Evolutionary conservation across 345 rosid species (phyloP), one percentile per base, ranked within the genome.

Genomic region (Eucalyptus rudis): DNA sequence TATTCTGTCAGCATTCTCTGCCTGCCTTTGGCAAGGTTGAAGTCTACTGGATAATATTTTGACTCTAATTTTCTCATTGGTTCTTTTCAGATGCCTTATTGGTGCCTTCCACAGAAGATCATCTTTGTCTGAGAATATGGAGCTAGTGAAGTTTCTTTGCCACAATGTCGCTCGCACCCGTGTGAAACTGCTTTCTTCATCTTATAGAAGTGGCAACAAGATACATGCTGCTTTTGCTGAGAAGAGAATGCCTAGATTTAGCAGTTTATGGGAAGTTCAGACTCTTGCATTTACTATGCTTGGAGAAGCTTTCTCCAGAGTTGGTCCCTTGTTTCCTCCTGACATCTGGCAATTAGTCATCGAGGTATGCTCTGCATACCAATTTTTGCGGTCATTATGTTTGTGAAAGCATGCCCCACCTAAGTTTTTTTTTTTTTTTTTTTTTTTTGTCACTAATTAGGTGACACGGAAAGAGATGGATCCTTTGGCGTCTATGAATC

Each of bases 391-490:
- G 13, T 40, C 47, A 11, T 20, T 40, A 11, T 40, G 47, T 76
- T 76, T 76, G 47, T 76, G 15, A 76, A 40, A 40, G 14, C 47
- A 76, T 40, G 47, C 29, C 16, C 24, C 47, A 76, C 47, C 29
- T 40, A 40, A 76, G 15, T 44, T 76, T 76, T 40, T 19, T 10
- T 71, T 71, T 45, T 40, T 19, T 10, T 71, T 71, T 45, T 47
- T 47, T 49, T 43, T 76, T 20, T 56, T 24, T 1, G 11, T 56
- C 47, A 76, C 47, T 36, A 87, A 83, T 89, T 90, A 97, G 99
- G 97, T 93, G 90, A 89, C 94, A 88, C 92, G 98, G 90, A 96
- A 95, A 94, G 95, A 96, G 90, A 94, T 96, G 95, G 98, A 96
- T 91, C 93, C 91, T 89, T 89, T 96, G 90, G 95, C 95, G 71